Conservation (phyloP, 768 basidiomycete genomes). For the Chalciporus chontae region DNA sequence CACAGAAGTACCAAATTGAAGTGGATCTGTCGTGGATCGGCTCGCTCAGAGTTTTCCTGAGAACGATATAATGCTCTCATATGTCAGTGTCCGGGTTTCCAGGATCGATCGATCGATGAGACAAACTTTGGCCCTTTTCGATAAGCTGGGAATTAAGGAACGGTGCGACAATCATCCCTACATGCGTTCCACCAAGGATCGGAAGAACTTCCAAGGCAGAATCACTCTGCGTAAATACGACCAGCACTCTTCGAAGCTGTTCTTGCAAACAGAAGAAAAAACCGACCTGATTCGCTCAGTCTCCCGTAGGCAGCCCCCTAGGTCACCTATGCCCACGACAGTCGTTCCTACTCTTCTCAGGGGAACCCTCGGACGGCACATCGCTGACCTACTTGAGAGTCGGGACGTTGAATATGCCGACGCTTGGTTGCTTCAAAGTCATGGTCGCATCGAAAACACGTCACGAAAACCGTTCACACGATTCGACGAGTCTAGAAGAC, state of each 20-base stretch:
- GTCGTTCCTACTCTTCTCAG: too few relatives aligned
- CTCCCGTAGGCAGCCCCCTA: too few relatives aligned
- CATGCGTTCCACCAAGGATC: conserved; percentile 15
- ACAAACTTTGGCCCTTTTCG: not conserved
- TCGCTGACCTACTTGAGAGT: too few relatives aligned
- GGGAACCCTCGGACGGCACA: too few relatives aligned
- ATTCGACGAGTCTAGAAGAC: conserved; percentile 11
- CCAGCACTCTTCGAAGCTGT: conserved; percentile 2
- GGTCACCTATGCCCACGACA: too few relatives aligned
- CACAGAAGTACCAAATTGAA: too few relatives aligned
- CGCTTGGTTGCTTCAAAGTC: not conserved
- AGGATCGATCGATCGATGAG: conserved; percentile 2
- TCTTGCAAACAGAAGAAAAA: not conserved
- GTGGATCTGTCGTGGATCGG: conserved; percentile 1
- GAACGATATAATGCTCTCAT: conserved; percentile 5
- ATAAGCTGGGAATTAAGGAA: conserved; percentile 9
- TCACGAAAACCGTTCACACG: conserved; percentile 13
- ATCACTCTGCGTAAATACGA: conserved; percentile 12
- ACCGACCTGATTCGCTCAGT: conserved; percentile 13
- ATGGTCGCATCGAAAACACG: not conserved
- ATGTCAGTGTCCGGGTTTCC: conserved; percentile 10
- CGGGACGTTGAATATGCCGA: too few relatives aligned
- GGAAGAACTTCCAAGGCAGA: conserved; percentile 13
- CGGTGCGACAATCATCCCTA: conserved; percentile 1
- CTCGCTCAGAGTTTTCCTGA: not conserved